A percentile compares a stretch with the other conserved stretches of the same genome.
phyloP scores from a whole-genome alignment of 2,329 filamentous ascomycete genomes.

The Diaporthe citri region DNA sequence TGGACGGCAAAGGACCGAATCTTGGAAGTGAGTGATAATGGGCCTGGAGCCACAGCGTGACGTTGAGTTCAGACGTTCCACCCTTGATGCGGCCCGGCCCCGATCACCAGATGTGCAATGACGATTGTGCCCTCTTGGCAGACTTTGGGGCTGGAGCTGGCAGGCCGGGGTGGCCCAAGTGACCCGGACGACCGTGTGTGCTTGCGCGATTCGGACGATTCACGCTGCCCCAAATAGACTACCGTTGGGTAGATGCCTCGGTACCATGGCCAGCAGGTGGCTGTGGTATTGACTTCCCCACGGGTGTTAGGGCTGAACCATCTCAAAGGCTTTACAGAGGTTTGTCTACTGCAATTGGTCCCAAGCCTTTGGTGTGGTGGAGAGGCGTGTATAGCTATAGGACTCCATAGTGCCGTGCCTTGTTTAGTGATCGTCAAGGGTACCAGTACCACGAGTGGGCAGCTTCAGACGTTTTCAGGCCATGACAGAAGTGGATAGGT shows the following conservation, averaged over 20 bases:
- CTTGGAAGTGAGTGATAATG: not conserved
- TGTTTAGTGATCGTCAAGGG: not conserved
- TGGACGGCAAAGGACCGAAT: not conserved
- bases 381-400: not conserved
- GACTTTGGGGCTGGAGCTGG: not conserved
- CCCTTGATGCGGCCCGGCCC: slow-evolving; percentile 13
- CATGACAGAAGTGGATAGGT: not conserved
- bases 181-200: not conserved
- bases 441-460: not conserved
- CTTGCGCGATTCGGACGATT: not conserved
- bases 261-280: not conserved
- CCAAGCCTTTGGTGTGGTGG: not conserved
- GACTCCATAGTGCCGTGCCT: not conserved
- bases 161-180: not conserved
- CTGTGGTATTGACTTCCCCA: not conserved
- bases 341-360: not conserved
- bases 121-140: slow-evolving; percentile 7
- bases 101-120: slow-evolving; percentile 9
- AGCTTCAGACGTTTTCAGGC: not conserved
- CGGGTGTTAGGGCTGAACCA: not conserved
- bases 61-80: slow-evolving; percentile 7
- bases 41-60: slow-evolving; percentile 12
- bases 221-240: not conserved
- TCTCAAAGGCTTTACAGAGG: not conserved
- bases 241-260: not conserved